These are phyloP conservation scores for Trametes coccinea DNA, from an alignment of 768 basidiomycete genomes.

Conservation along the genomic window DNA sequence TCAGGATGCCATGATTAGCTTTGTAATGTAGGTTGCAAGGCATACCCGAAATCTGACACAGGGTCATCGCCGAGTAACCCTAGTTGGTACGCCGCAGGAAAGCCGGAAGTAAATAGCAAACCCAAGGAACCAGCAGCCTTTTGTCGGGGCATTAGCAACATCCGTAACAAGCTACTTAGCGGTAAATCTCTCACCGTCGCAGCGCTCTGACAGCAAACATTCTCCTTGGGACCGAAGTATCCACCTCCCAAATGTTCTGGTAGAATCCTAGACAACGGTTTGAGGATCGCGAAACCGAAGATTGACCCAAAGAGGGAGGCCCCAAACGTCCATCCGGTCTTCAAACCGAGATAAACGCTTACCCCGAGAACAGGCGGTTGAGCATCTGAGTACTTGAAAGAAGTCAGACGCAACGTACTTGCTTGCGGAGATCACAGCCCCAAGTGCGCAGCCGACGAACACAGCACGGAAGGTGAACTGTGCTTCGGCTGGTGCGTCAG, in stretches of 20 bases:
- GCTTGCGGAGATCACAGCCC: conserved; percentile 27
- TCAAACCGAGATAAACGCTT: conserved; percentile 25
- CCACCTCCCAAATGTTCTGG: conserved; percentile 24
- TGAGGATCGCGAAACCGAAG: conserved; percentile 28
- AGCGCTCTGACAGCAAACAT: conserved; percentile 27
- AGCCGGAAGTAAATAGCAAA: conserved; percentile 26
- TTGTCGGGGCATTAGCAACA: not conserved
- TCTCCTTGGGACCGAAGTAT: conserved; percentile 28
- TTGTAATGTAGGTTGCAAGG: not conserved
- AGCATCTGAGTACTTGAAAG: not conserved
- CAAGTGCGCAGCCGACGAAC: conserved; percentile 22
- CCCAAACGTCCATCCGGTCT: conserved; percentile 27
- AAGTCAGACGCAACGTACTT: conserved; percentile 8
- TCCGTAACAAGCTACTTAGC: too few relatives aligned
- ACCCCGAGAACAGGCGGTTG: not conserved
- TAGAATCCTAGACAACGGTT: conserved; percentile 21
- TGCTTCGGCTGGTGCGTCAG: conserved; percentile 20
- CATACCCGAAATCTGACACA: conserved; percentile 22
- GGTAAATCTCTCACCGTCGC: conserved; percentile 13
- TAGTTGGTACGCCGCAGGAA: conserved; percentile 27
- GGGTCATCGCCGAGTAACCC: conserved; percentile 20
- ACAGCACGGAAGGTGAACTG: conserved; percentile 26
- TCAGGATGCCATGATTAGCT: not conserved
- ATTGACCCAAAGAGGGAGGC: conserved; percentile 27
- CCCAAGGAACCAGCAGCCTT: conserved; percentile 27